A percentile compares a stretch with the other conserved stretches of the same genome.
phyloP scores from a whole-genome alignment of 352 stramenopile species.

The Pythium brassicae region DNA sequence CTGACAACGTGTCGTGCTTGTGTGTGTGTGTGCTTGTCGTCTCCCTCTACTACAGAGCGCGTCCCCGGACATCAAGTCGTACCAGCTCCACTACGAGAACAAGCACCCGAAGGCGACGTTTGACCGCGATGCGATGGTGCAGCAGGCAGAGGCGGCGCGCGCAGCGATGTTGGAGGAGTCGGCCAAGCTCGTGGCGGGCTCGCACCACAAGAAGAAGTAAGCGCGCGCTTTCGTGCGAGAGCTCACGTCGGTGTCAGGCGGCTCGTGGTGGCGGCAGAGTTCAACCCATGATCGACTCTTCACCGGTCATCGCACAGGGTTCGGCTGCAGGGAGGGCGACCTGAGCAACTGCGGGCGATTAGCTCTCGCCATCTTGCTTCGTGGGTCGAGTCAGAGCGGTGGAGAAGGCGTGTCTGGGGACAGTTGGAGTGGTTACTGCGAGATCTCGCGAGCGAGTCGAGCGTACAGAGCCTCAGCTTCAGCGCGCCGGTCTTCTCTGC shows the following conservation, averaged over 20 bases:
- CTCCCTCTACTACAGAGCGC: conserved; percentile 25
- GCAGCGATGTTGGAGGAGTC: conserved; percentile 23
- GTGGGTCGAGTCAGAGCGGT: too few relatives aligned
- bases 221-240: neutral
- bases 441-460: too few relatives aligned
- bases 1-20: neutral
- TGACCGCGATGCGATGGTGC: conserved; percentile 42
- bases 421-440: too few relatives aligned
- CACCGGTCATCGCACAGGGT: too few relatives aligned
- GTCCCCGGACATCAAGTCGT: conserved; percentile 61
- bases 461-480: too few relatives aligned
- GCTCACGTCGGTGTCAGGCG: neutral
- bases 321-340: too few relatives aligned
- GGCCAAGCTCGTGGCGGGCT: conserved; percentile 22
- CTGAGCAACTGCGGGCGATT: too few relatives aligned
- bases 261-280: too few relatives aligned
- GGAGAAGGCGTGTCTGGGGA: too few relatives aligned
- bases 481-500: conserved; percentile 15
- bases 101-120: conserved; percentile 58
- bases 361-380: too few relatives aligned
- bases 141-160: conserved; percentile 46
- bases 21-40: conserved; percentile 3
- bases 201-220: conserved; percentile 49
- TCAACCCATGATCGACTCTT: too few relatives aligned
- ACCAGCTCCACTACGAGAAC: conserved; percentile 51